Evolutionary conservation across 2,329 filamentous ascomycete species (phyloP).

Genomic region (Curvularia lunata): DNA sequence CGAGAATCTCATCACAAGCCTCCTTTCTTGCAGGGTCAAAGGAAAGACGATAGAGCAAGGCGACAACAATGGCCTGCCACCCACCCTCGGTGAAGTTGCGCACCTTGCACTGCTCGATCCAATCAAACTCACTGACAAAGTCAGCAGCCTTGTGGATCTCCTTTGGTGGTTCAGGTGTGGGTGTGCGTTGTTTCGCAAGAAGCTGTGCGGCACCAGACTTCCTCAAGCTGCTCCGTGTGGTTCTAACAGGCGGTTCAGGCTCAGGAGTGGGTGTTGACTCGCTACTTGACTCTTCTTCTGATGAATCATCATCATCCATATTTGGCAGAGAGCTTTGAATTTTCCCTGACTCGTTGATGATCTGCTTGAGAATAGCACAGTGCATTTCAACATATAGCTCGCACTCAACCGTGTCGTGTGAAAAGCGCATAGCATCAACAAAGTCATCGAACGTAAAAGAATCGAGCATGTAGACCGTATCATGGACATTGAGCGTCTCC

Average conservation of each 20-base stretch:
- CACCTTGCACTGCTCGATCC: conserved; percentile 82
- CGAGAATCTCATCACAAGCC: conserved; percentile 79
- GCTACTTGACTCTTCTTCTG: conserved; percentile 60
- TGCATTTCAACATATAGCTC: conserved; percentile 90
- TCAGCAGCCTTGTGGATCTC: conserved; percentile 72
- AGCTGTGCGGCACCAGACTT: conserved; percentile 74
- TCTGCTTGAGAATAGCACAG: conserved; percentile 85
- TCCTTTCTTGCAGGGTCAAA: conserved; percentile 72
- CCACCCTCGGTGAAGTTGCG: conserved; percentile 87
- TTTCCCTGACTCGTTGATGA: conserved; percentile 81
- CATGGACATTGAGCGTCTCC: conserved; percentile 98
- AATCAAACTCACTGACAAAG: conserved; percentile 75
- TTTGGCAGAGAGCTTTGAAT: conserved; percentile 80
- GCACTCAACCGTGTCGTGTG: conserved; percentile 75
- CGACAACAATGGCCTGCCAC: conserved; percentile 90
- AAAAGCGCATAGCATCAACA: conserved; percentile 81
- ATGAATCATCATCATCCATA: conserved; percentile 56
- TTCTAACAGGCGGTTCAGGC: conserved; percentile 76
- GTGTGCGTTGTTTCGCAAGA: conserved; percentile 45
- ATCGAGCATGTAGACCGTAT: conserved; percentile 89
- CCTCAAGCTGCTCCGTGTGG: conserved; percentile 83
- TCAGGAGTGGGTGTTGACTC: conserved; percentile 60
- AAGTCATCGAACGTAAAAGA: conserved; percentile 99
- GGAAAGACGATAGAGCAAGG: conserved; percentile 83
- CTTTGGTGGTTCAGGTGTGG: conserved; percentile 46